Evolutionary conservation across 805 yeast genomes (phyloP), one percentile per base, ranked within the genome.

Genomic region (Saturnispora dispora): DNA sequence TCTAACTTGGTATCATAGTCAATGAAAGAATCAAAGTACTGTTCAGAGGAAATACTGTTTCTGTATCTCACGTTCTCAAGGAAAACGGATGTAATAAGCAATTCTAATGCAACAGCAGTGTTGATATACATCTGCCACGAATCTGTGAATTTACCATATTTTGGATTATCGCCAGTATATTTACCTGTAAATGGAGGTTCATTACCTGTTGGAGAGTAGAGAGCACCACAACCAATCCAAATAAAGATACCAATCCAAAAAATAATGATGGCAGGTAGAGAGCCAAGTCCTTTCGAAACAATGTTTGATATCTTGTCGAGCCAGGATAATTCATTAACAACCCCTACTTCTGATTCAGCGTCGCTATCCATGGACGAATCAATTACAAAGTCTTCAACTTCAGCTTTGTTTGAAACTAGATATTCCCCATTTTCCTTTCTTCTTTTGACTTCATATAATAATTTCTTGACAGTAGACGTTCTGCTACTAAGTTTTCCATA

Each of bases 121-220:
- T 71, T 71, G 33, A 71, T 69, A 52, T 67, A 68, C 64, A 71
- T 59, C 57, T 71, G 75, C 75, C 75, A 71, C 23, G 51, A 53
- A 51, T 69, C 62, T 49, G 69, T 60, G 47, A 65, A 71, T 37
- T 53, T 61, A 42, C 40, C 61, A 28, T 57, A 54, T 11, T 40
- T 18, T 9, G 44, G 44, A 23, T 40, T 40, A 27, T 27, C 25
- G 22, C 44, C 44, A 23, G 44, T 40, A 15, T 47, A 52, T 2
- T 44, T 43, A 8, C 52, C 53, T 17, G 32, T 30, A 20, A 53
- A 47, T 17, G 47, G 20, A 15, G 65, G 62, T 1, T 64, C 48
- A 8, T 58, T 60, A 51, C 75, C 75, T 53, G 68, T 40, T 40
- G 44, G 44, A 20, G 44, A 40, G 13, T 40, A 40, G 22, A 40